Evolutionary conservation across 2,329 filamentous ascomycete species (phyloP).

Genomic region (Neonectria magnoliae): DNA sequence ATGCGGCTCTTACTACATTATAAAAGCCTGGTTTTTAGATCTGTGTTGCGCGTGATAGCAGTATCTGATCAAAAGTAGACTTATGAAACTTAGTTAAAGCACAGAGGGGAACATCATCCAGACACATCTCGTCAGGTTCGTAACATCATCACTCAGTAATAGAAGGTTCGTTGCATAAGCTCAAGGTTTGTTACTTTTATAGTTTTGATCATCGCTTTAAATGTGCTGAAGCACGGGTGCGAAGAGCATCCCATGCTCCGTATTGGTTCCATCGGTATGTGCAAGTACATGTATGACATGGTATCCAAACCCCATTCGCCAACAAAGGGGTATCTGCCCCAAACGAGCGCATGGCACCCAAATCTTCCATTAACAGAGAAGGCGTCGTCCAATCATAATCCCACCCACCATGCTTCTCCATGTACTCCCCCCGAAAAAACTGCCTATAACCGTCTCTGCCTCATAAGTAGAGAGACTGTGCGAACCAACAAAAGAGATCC

Average conservation of each 20-base stretch:
- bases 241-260: slow-evolving; percentile 28
- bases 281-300: slow-evolving; percentile 34
- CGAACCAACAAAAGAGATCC: slow-evolving; percentile 38
- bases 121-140: neutral
- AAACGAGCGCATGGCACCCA: slow-evolving; percentile 18
- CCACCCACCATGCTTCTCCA: slow-evolving; percentile 23
- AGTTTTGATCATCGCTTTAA: slow-evolving; percentile 2
- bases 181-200: neutral
- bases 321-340: slow-evolving; percentile 20
- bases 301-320: slow-evolving; percentile 40
- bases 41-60: too few relatives aligned
- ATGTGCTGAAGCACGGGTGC: slow-evolving; percentile 21
- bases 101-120: too few relatives aligned
- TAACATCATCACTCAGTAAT: neutral
- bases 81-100: too few relatives aligned
- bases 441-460: slow-evolving; percentile 26
- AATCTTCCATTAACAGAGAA: slow-evolving; percentile 28
- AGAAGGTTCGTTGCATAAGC: neutral
- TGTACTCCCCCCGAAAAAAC: slow-evolving; percentile 15
- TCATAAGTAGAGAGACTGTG: slow-evolving; percentile 22
- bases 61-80: too few relatives aligned
- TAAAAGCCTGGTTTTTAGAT: too few relatives aligned
- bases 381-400: slow-evolving; percentile 33
- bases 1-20: too few relatives aligned
- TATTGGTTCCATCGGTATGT: slow-evolving; percentile 36